These are phyloP conservation scores for Comarum palustre DNA, from an alignment of 306 rosid species.

Conservation along the genomic window DNA sequence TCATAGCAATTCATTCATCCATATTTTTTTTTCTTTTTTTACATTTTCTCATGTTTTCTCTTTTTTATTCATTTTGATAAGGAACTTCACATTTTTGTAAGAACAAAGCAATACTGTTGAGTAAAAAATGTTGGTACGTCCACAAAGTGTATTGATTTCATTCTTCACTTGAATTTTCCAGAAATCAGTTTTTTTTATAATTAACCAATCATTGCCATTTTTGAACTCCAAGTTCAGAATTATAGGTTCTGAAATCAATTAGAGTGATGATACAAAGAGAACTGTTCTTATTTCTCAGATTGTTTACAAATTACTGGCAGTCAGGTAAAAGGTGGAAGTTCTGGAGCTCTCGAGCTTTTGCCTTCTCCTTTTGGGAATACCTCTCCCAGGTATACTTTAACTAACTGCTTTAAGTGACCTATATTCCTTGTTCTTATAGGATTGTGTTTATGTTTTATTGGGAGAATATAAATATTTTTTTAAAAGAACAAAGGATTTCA, in stretches of 20 bases:
- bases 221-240: not conserved
- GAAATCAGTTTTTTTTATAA: not conserved
- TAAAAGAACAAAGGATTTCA: too few relatives aligned
- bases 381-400: not conserved
- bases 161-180: not conserved
- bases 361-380: not conserved
- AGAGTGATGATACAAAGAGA: not conserved
- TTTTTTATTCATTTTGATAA: constrained; percentile 37
- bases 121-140: constrained; percentile 42
- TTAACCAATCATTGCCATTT: not conserved
- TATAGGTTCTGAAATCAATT: not conserved
- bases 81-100: constrained; percentile 33
- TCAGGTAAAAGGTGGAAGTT: not conserved
- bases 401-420: not conserved
- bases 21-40: constrained; percentile 29
- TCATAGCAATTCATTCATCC: constrained; percentile 63
- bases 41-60: constrained; percentile 20
- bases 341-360: not conserved
- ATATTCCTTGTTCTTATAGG: not conserved
- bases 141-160: constrained; percentile 20
- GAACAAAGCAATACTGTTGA: constrained; percentile 38
- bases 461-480: too few relatives aligned
- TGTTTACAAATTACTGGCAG: not conserved
- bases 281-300: too few relatives aligned
- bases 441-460: too few relatives aligned